Evolutionary conservation across 2,329 filamentous ascomycete species (phyloP).

Genomic region (Exophiala sideris): DNA sequence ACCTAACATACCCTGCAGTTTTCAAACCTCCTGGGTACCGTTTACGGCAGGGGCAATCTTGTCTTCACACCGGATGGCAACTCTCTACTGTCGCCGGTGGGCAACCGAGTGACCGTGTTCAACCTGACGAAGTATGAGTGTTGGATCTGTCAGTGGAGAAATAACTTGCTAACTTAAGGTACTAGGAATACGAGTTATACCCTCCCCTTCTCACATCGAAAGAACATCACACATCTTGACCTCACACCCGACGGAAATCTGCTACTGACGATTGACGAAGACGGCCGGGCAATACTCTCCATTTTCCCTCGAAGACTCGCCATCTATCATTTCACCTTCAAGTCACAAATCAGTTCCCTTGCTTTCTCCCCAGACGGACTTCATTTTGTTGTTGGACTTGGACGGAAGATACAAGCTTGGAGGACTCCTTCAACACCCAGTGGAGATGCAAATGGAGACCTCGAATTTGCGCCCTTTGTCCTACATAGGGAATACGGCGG

Average conservation of each 20-base stretch:
- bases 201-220: slow-evolving; percentile 78
- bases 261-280: slow-evolving; percentile 87
- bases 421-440: slow-evolving; percentile 89
- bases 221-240: slow-evolving; percentile 84
- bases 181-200: slow-evolving; percentile 37
- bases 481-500: slow-evolving; percentile 79
- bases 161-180: not conserved
- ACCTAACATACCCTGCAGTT: slow-evolving; percentile 59
- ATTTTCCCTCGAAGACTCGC: slow-evolving; percentile 81
- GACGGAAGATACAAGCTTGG: slow-evolving; percentile 90
- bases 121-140: slow-evolving; percentile 79
- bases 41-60: slow-evolving; percentile 97
- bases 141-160: not conserved
- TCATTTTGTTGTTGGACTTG: slow-evolving; percentile 85
- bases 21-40: slow-evolving; percentile 95
- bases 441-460: slow-evolving; percentile 69
- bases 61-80: slow-evolving; percentile 95
- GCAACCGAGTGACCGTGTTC: slow-evolving; percentile 93
- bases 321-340: slow-evolving; percentile 95
- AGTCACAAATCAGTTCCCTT: slow-evolving; percentile 73
- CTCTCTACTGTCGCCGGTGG: slow-evolving; percentile 91
- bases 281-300: slow-evolving; percentile 88
- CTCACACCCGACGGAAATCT: slow-evolving; percentile 88
- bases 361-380: slow-evolving; percentile 87
- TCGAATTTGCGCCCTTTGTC: slow-evolving; percentile 94